phyloP scores from a whole-genome alignment of 2,329 filamentous ascomycete species.

The Fonsecaea pedrosoi region DNA sequence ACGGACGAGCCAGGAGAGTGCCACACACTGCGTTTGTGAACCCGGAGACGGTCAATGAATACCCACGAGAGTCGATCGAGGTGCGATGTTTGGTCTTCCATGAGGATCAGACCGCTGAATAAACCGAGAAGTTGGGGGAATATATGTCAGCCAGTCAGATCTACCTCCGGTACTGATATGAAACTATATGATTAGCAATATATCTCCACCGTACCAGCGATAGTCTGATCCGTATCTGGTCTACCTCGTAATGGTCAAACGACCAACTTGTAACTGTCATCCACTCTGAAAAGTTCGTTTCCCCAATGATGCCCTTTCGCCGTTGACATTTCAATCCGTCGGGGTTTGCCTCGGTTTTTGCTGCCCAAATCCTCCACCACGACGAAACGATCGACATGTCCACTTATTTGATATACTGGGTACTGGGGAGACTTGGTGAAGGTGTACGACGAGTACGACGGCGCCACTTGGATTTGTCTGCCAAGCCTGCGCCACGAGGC shows the following conservation, averaged over 20 bases:
- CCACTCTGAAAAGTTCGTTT: no score
- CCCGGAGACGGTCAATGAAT: constrained; percentile 51
- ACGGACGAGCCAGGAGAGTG: constrained; percentile 59
- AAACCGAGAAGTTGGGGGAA: not conserved
- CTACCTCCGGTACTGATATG: not conserved
- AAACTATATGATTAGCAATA: not conserved
- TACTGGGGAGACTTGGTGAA: no score
- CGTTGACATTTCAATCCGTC: no score
- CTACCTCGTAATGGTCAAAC: not conserved
- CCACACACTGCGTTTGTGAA: constrained; percentile 65
- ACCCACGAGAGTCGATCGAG: constrained; percentile 63
- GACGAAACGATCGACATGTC: no score
- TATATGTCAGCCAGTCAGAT: no score
- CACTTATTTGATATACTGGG: no score
- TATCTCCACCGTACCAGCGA: not conserved
- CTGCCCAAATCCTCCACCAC: no score
- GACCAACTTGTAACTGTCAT: no score
- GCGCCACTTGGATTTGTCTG: not conserved
- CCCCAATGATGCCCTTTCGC: no score
- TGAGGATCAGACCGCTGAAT: constrained; percentile 40
- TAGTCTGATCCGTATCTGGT: not conserved
- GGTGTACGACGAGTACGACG: not conserved
- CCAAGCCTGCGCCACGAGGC: constrained; percentile 18
- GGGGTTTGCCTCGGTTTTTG: no score
- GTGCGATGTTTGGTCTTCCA: constrained; percentile 51